These are phyloP conservation scores for Amaranthus hypochondriacus DNA, from an alignment of 148 eudicot genomes.

Conservation along the genomic window DNA sequence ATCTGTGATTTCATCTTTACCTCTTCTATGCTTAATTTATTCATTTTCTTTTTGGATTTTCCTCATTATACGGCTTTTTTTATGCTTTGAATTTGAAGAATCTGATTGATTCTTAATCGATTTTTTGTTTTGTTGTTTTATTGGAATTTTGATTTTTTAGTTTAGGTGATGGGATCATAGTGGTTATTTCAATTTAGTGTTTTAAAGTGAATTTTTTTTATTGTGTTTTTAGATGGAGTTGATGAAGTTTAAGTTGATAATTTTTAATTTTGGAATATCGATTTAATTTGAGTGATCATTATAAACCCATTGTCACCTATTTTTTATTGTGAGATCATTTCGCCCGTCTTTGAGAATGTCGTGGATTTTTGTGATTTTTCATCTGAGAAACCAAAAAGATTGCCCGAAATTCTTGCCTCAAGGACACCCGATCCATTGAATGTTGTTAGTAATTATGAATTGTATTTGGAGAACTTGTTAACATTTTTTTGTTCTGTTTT, in stretches of 20 bases:
- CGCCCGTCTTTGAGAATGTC: too few relatives aligned
- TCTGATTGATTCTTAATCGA: not conserved
- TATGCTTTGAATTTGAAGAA: not conserved
- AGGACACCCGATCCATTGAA: too few relatives aligned
- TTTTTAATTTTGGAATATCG: not conserved
- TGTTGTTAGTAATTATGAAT: too few relatives aligned
- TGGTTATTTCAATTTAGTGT: not conserved
- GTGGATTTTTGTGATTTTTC: too few relatives aligned
- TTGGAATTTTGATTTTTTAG: not conserved
- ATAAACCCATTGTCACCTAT: too few relatives aligned
- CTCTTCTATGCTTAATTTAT: not conserved
- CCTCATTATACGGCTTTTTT: not conserved
- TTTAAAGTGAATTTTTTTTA: not conserved
- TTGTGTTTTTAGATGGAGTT: slow-evolving; percentile 7
- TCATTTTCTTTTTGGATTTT: not conserved
- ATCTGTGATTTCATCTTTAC: not conserved
- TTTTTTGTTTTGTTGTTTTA: not conserved
- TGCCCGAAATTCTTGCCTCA: too few relatives aligned
- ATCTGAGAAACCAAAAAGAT: too few relatives aligned
- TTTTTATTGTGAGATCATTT: too few relatives aligned
- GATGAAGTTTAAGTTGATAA: not conserved
- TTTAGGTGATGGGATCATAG: not conserved
- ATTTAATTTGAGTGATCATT: too few relatives aligned
- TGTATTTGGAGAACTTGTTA: too few relatives aligned
- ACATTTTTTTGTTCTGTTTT: too few relatives aligned